Conservation (phyloP, 176 grass and related monocot genomes). For the Poa pratensis region DNA sequence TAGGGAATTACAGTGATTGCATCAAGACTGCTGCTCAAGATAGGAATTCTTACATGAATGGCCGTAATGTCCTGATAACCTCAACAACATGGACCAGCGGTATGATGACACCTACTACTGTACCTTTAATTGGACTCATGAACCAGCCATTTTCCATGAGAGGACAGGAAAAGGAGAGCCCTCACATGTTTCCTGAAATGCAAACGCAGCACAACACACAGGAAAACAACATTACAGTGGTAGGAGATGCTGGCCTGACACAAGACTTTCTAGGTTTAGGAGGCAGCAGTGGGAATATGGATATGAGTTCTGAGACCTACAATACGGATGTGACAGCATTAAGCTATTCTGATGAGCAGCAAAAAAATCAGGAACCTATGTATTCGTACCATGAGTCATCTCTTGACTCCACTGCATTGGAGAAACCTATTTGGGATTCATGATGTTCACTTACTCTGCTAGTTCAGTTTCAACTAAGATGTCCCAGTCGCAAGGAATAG, state of each 20-base stretch:
- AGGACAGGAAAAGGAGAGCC: conserved; percentile 38
- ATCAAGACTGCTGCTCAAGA: conserved; percentile 34
- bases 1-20: conserved; percentile 46
- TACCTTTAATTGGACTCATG: conserved; percentile 49
- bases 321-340: conserved; percentile 40
- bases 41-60: conserved; percentile 42
- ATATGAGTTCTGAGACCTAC: conserved; percentile 52
- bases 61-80: conserved; percentile 46
- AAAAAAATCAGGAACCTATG: conserved; percentile 49
- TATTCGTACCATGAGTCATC: conserved; percentile 63
- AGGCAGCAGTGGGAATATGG: conserved; percentile 45
- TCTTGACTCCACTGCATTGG: conserved; percentile 45
- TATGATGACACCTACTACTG: conserved; percentile 41
- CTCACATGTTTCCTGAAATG: conserved; percentile 32
- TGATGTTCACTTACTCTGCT: conserved; percentile 42
- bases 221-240: conserved; percentile 41
- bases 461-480: conserved; percentile 40
- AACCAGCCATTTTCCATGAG: conserved; percentile 51
- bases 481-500: conserved; percentile 22
- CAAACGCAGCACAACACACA: conserved; percentile 45
- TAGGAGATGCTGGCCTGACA: conserved; percentile 55
- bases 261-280: conserved; percentile 64
- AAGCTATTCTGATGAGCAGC: conserved; percentile 60
- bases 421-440: conserved; percentile 62
- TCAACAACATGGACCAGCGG: conserved; percentile 43